A percentile compares a stretch with the other conserved stretches of the same genome.
Evolutionary conservation across 1,139 yeast genomes (phyloP).

Genomic region (Kodamaea anthophila): DNA sequence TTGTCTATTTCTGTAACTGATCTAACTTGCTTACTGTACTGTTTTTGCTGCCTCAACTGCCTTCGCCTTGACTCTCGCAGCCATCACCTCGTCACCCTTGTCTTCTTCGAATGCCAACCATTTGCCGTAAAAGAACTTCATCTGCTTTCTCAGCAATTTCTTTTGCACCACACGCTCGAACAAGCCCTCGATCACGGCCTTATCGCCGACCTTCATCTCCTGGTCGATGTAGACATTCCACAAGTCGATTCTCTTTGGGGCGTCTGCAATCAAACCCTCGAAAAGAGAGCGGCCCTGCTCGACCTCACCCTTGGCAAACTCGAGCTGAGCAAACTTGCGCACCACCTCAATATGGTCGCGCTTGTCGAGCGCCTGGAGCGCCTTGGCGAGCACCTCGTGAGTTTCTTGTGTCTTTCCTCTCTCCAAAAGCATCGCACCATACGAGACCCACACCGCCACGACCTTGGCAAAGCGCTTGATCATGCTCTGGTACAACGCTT

Average conservation of each 20-base stretch:
- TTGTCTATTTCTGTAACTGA: too few species aligned
- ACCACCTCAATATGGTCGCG: constrained; percentile 76
- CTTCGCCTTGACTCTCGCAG: constrained; percentile 83
- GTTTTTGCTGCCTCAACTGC: constrained; percentile 91
- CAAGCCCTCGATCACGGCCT: constrained; percentile 62
- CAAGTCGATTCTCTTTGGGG: constrained; percentile 85
- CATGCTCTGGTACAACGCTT: constrained; percentile 56
- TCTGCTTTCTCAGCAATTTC: constrained; percentile 83
- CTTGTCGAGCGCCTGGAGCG: constrained; percentile 68
- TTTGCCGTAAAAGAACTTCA: constrained; percentile 89
- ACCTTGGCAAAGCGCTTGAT: constrained; percentile 77
- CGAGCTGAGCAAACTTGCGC: constrained; percentile 83
- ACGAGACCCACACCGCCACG: constrained; percentile 69
- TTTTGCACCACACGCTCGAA: constrained; percentile 72
- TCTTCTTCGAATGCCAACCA: constrained; percentile 82
- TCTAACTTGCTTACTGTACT: too few species aligned
- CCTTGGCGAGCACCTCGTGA: constrained; percentile 63
- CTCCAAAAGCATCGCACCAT: constrained; percentile 70
- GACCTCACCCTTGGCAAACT: constrained; percentile 77
- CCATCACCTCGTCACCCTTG: constrained; percentile 60
- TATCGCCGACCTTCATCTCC: constrained; percentile 66
- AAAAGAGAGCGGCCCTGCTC: constrained; percentile 94
- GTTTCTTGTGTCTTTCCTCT: constrained; percentile 53
- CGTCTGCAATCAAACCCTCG: constrained; percentile 86
- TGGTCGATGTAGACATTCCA: constrained; percentile 96